Base-by-base conservation (phyloP, 176 grass and related monocot genomes). In the Carex kokanica region DNA sequence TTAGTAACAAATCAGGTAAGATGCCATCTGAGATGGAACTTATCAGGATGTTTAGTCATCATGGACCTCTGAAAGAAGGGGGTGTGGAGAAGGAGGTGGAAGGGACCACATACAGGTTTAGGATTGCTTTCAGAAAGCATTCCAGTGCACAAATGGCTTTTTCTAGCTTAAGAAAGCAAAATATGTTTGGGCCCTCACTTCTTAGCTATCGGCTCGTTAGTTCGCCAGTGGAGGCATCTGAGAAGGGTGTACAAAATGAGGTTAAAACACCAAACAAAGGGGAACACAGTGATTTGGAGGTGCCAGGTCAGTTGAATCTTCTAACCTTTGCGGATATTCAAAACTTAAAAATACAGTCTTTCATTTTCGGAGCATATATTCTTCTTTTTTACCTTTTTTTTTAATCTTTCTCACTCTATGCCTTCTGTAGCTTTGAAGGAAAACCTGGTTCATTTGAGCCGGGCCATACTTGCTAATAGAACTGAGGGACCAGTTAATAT, bases 121-220 rank as follows among this genome's bases (percentile, higher is more conserved):
- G 83, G 85, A 83, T 97, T 83, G 78, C 87, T 58, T 97, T 97
- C 73, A 97, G 88, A 89, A 88, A 79, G 62, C 78, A 80, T 62
- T 29, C 78, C 73, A 89, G 91, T 90, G 94, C 91, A 78, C 91
- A 91, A 78, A 93, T 87, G 63, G 94, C 87, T 77, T 97, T 97
- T 83, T 83, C 75, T 84, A 79, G 57, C 83, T 79, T 83, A 72
- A 85, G 91, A 52, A 93, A 90, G 16, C 89, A 88, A 73, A 67
- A 83, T 75, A 84, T 84, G 73, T 97, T 97, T 91, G 94, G 94
- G 59, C 78, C 89, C 66, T 84, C 78, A 0, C 94, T 97, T 82
- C 31, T 86, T 21, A 97, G 91, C 81, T 97, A 90, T 80, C 77
- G 78, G 18, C 91, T 97, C 75, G 70, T 83, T 58, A 66, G 83